Evolutionary conservation across 805 yeast species (phyloP).

Genomic region (Monosporozyma servazzii): DNA sequence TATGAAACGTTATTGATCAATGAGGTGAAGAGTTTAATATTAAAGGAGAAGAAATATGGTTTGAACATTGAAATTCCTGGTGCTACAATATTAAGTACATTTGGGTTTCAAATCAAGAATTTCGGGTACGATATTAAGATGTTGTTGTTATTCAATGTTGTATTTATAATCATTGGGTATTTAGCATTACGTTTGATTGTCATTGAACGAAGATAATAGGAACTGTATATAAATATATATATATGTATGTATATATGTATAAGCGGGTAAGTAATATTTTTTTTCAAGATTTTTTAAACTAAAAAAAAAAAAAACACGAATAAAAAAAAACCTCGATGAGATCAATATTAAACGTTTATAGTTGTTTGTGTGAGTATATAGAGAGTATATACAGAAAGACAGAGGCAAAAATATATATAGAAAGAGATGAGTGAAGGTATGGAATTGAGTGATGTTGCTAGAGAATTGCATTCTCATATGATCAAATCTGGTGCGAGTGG

Average conservation of each 20-base stretch:
- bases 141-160: slow-evolving; percentile 46
- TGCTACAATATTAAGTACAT: slow-evolving; percentile 89
- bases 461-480: slow-evolving; percentile 49
- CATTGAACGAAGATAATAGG: slow-evolving; percentile 40
- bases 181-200: slow-evolving; percentile 62
- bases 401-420: too few species aligned
- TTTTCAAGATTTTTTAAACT: not conserved
- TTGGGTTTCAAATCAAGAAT: slow-evolving; percentile 84
- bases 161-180: slow-evolving; percentile 64
- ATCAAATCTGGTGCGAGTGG: slow-evolving; percentile 28
- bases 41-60: slow-evolving; percentile 85
- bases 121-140: slow-evolving; percentile 56
- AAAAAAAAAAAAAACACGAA: not conserved
- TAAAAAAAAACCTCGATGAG: slow-evolving; percentile 4
- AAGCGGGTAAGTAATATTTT: not conserved
- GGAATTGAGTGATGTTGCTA: slow-evolving; percentile 35
- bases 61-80: slow-evolving; percentile 94
- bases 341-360: not conserved
- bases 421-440: slow-evolving; percentile 1
- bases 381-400: too few species aligned
- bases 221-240: slow-evolving; percentile 37
- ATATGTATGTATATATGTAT: not conserved
- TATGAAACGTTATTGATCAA: slow-evolving; percentile 88
- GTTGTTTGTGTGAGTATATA: too few species aligned
- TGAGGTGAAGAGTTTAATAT: slow-evolving; percentile 78